Base-by-base conservation (phyloP, 2,329 filamentous ascomycete species). In the Claviceps humidiphila region DNA sequence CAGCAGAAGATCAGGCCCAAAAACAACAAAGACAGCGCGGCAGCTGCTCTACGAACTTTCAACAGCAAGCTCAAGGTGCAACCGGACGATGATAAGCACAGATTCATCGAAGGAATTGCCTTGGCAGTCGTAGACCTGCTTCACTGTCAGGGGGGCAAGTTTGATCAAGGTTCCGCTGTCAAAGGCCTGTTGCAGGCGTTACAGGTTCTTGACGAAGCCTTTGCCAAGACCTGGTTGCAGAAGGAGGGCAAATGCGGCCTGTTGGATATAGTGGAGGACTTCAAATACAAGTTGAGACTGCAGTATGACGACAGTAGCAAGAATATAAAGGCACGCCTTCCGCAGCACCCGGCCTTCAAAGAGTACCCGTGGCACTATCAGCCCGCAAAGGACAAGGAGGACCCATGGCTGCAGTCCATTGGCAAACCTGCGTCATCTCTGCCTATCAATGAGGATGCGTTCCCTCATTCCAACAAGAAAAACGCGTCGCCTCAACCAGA, bases 201-300 rank as follows among this genome's bases (percentile, higher is more conserved):
- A 14, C 53, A 53, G 20, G 37, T 44, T 8, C 39, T 55, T n/a
- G 53, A 55, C 24, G 42, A 49, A 45, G 38, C 37, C 9, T 53
- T 55, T 16, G 51, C 44, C 26, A 40, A 51, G 20, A 37, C 34
- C 16, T 49, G 43, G 53, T 13, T 43, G 13, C 37, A 20, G 2
- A 53, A 39, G 34, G 20, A 26, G n/a, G 40, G 44, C 7, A 51
- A 24, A 16, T 26, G 24, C 8, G n/a, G 48, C 6, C 43, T 55
- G 34, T 20, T 55, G 11, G 53, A 51, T 13, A 51, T 55, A n/a
- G 53, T 55, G 4, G 53, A 55, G 22, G 53, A 55, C 16, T 55
- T 55, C 37, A 55, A 51, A 16, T 38, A 46, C 37, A 53, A 17
- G 44, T 37, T 55, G 24, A 39, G 51, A 20, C 47, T 26, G 30